A percentile compares a stretch with the other conserved stretches of the same genome.
Evolutionary conservation across 2,329 filamentous ascomycete species (phyloP).

Genomic region (Calycina marina): DNA sequence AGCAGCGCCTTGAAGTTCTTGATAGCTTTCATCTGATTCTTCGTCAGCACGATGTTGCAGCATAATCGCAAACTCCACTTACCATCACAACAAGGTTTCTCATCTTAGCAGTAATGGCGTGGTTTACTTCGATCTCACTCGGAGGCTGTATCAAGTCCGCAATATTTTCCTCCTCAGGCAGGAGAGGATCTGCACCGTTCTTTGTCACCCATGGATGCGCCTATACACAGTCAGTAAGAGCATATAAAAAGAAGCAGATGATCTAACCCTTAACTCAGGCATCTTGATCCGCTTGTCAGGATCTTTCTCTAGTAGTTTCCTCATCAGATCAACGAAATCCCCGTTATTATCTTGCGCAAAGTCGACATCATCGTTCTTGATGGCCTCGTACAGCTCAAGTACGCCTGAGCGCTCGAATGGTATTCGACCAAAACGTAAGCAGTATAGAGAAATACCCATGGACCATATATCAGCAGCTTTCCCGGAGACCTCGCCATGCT

Average conservation of each 20-base stretch:
- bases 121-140: conserved; percentile 79
- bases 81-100: conserved; percentile 73
- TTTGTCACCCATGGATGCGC: conserved; percentile 89
- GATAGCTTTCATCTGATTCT: conserved; percentile 67
- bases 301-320: conserved; percentile 67
- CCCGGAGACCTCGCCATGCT: conserved; percentile 76
- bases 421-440: conserved; percentile 73
- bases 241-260: neutral
- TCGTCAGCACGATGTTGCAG: conserved; percentile 3
- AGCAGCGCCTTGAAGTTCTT: conserved; percentile 73
- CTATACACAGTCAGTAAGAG: conserved; percentile 30
- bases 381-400: conserved; percentile 79
- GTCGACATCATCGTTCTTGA: conserved; percentile 53
- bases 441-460: conserved; percentile 92
- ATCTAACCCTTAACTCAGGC: conserved; percentile 62
- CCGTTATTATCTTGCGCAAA: conserved; percentile 50
- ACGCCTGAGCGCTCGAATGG: conserved; percentile 72
- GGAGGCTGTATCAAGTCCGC: conserved; percentile 65
- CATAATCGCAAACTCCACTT: conserved; percentile 19
- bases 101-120: conserved; percentile 84
- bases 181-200: conserved; percentile 58
- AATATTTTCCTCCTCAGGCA: conserved; percentile 77
- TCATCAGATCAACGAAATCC: conserved; percentile 61
- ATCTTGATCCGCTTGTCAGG: conserved; percentile 72
- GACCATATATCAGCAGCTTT: conserved; percentile 94